Percentiles rank a stretch among this genome's conserved stretches.
Evolutionary conservation across 2,329 filamentous ascomycete species (phyloP).

Genomic region (Claviceps sp.): DNA sequence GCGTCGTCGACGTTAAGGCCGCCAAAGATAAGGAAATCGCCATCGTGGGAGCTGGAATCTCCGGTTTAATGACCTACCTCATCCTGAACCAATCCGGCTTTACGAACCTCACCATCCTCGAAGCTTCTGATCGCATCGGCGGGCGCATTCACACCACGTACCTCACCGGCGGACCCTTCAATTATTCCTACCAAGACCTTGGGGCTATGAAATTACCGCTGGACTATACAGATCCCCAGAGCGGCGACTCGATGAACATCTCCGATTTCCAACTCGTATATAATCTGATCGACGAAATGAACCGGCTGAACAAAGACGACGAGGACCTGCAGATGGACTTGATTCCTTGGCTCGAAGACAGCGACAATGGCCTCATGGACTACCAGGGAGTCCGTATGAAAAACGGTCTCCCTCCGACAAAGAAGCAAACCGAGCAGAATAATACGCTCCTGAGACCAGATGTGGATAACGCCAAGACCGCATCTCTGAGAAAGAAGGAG

Average conservation of each 20-base stretch:
- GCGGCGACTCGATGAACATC: constrained; percentile 41
- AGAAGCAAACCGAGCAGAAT: constrained; percentile 32
- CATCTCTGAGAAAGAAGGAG: constrained; percentile 23
- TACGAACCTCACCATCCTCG: constrained; percentile 46
- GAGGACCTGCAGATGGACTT: constrained; percentile 41
- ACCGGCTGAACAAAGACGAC: constrained; percentile 40
- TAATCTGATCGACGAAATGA: constrained; percentile 46
- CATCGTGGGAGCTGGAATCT: constrained; percentile 53
- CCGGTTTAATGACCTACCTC: constrained; percentile 47
- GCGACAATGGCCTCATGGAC: constrained; percentile 39
- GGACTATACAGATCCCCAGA: constrained; percentile 32
- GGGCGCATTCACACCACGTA: constrained; percentile 52
- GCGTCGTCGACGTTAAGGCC: constrained; percentile 14
- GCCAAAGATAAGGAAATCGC: constrained; percentile 35
- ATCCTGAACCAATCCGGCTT: constrained; percentile 36
- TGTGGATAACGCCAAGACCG: constrained; percentile 18
- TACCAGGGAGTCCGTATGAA: constrained; percentile 31
- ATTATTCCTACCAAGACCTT: constrained; percentile 56
- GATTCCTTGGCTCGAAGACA: constrained; percentile 47
- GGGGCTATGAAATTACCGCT: constrained; percentile 53
- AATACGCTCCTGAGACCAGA: constrained; percentile 20
- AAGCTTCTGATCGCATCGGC: constrained; percentile 46
- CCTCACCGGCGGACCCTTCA: constrained; percentile 40
- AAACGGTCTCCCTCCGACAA: constrained; percentile 39
- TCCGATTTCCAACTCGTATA: constrained; percentile 53